Conservation (phyloP, 202 grass and related monocot species). For the Setaria italica region DNA sequence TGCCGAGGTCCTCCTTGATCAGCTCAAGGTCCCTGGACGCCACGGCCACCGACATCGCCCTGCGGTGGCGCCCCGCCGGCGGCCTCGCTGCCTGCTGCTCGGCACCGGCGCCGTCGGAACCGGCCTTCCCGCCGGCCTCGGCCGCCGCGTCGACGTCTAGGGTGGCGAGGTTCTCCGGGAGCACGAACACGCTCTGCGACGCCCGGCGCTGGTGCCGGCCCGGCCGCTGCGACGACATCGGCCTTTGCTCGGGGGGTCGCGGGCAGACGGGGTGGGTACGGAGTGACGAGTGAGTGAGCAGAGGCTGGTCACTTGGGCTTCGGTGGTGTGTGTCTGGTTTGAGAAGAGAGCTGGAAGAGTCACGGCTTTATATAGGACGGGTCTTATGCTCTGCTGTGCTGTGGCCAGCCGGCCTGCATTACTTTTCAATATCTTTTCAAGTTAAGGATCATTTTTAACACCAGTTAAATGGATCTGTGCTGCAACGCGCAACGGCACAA, state of each 20-base stretch:
- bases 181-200: conserved; percentile 75
- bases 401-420: background rate
- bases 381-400: background rate
- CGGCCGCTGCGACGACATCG: conserved; percentile 62
- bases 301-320: background rate
- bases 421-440: background rate
- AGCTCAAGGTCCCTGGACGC: conserved; percentile 57
- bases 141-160: conserved; percentile 48
- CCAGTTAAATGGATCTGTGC: background rate
- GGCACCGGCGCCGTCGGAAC: background rate
- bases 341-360: background rate
- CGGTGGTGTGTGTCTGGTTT: background rate
- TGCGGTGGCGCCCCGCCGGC: conserved; percentile 30
- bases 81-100: conserved; percentile 38
- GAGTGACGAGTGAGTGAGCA: background rate
- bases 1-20: conserved; percentile 58
- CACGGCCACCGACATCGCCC: conserved; percentile 55
- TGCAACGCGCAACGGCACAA: too few species aligned
- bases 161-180: conserved; percentile 66
- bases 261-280: background rate
- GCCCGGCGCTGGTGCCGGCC: conserved; percentile 68
- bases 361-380: conserved; percentile 38
- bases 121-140: conserved; percentile 39
- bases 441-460: background rate
- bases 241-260: too few species aligned